Evolutionary conservation across 129 eudicot species (phyloP).

Genomic region (Flaveria robusta): DNA sequence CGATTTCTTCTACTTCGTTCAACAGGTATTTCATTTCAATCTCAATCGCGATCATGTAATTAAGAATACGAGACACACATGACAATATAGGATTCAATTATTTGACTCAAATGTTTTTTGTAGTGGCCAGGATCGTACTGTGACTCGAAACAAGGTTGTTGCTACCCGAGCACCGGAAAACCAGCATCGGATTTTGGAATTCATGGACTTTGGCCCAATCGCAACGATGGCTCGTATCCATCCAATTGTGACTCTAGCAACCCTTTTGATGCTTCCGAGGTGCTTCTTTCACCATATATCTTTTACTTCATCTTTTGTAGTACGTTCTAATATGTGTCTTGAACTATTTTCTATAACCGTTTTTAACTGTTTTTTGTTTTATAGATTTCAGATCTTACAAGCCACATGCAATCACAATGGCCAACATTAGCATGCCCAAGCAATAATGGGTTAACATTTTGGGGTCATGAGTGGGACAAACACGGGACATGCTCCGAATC

Average conservation of each 20-base stretch:
- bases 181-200: conserved; percentile 73
- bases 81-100: too few relatives aligned
- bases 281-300: conserved; percentile 3
- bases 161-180: conserved; percentile 70
- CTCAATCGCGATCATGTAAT: background rate
- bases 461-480: conserved; percentile 92
- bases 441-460: conserved; percentile 55
- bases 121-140: conserved; percentile 90
- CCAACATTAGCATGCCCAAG: conserved; percentile 81
- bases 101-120: background rate
- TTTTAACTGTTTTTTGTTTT: background rate
- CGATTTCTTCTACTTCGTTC: conserved; percentile 84
- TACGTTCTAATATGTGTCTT: too few relatives aligned
- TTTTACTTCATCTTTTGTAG: background rate
- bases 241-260: conserved; percentile 57
- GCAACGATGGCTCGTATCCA: conserved; percentile 69
- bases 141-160: conserved; percentile 65
- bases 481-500: conserved; percentile 88
- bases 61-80: background rate
- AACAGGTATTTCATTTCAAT: conserved; percentile 48
- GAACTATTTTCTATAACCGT: background rate
- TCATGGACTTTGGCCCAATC: conserved; percentile 92
- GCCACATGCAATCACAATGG: conserved; percentile 62
- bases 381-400: conserved; percentile 57
- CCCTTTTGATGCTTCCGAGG: conserved; percentile 71